phyloP scores from a whole-genome alignment of 139 green algal genomes.

The Chlorella sorokiniana region DNA sequence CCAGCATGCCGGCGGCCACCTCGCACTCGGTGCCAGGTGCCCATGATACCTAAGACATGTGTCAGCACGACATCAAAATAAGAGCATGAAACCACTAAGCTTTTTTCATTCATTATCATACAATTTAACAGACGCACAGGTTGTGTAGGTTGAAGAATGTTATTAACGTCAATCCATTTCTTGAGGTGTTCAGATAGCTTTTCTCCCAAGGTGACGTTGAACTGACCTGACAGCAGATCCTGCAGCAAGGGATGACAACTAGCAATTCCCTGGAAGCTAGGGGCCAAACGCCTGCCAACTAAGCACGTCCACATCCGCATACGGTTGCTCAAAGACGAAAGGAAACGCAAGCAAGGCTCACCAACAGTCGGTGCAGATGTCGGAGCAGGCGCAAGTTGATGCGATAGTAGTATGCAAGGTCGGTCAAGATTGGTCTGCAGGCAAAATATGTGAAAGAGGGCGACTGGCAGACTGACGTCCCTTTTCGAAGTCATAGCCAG shows the following conservation, averaged over 20 bases:
- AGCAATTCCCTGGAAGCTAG: neutral
- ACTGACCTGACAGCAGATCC: slow-evolving; percentile 59
- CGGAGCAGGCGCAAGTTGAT: slow-evolving; percentile 72
- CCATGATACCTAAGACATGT: slow-evolving; percentile 40
- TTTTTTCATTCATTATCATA: too few species aligned
- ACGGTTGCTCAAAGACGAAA: neutral
- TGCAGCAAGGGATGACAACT: neutral
- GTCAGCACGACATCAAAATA: neutral
- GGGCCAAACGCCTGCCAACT: too few species aligned
- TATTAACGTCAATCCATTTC: slow-evolving; percentile 77
- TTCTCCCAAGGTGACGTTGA: slow-evolving; percentile 94
- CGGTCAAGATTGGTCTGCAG: slow-evolving; percentile 82
- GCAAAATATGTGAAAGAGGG: too few species aligned
- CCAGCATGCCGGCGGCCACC: slow-evolving; percentile 86
- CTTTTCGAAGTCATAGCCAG: too few species aligned
- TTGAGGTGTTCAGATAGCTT: slow-evolving; percentile 94
- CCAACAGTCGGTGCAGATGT: slow-evolving; percentile 76
- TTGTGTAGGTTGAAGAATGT: neutral
- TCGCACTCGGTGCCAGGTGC: slow-evolving; percentile 80
- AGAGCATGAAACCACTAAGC: too few species aligned
- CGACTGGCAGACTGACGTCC: too few species aligned
- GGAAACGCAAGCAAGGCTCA: neutral
- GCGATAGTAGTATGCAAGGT: slow-evolving; percentile 81
- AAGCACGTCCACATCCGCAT: neutral
- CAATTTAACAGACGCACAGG: neutral